Percentiles rank a stretch among this genome's conserved stretches.
Evolutionary conservation across 1,139 yeast genomes (phyloP).

Genomic region (Hyphopichia burtonii): DNA sequence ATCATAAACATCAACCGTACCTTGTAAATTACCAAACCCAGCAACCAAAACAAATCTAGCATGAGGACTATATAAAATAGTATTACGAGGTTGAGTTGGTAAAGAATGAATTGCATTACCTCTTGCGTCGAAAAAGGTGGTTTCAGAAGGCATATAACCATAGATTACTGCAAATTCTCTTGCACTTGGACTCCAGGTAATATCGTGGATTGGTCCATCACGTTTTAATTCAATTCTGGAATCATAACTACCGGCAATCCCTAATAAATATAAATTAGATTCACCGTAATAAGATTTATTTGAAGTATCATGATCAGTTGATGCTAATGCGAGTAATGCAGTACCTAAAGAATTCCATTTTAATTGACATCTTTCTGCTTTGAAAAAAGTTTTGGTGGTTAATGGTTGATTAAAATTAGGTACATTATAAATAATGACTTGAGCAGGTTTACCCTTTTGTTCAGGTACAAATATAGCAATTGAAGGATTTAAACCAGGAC

Average conservation of each 20-base stretch:
- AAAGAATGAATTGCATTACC: slow-evolving; percentile 85
- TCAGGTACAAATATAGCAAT: slow-evolving; percentile 91
- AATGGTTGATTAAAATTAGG: slow-evolving; percentile 77
- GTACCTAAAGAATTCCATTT: slow-evolving; percentile 96
- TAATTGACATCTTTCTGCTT: slow-evolving; percentile 90
- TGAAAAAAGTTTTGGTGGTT: slow-evolving; percentile 85
- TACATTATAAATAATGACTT: slow-evolving; percentile 76
- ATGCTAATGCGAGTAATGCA: slow-evolving; percentile 87
- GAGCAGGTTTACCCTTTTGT: slow-evolving; percentile 81
- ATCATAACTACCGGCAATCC: slow-evolving; percentile 90
- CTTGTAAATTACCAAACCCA: slow-evolving; percentile 97
- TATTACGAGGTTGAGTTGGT: slow-evolving; percentile 87
- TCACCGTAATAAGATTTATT: slow-evolving; percentile 97
- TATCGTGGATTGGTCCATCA: slow-evolving; percentile 97
- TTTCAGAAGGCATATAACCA: slow-evolving; percentile 97
- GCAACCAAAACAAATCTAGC: slow-evolving; percentile 90
- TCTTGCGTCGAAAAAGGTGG: slow-evolving; percentile 91
- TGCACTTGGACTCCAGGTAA: slow-evolving; percentile 95
- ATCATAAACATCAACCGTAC: slow-evolving; percentile 93
- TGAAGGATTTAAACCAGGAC: slow-evolving; percentile 92
- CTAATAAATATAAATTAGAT: slow-evolving; percentile 84
- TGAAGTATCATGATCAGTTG: slow-evolving; percentile 92
- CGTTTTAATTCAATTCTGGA: slow-evolving; percentile 83
- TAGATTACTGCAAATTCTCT: slow-evolving; percentile 96
- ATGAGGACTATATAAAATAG: slow-evolving; percentile 89